Evolutionary conservation across 73 alveolate genomes (phyloP), one percentile per base, ranked within the genome.

Genomic region (Paramecium octaurelia): DNA sequence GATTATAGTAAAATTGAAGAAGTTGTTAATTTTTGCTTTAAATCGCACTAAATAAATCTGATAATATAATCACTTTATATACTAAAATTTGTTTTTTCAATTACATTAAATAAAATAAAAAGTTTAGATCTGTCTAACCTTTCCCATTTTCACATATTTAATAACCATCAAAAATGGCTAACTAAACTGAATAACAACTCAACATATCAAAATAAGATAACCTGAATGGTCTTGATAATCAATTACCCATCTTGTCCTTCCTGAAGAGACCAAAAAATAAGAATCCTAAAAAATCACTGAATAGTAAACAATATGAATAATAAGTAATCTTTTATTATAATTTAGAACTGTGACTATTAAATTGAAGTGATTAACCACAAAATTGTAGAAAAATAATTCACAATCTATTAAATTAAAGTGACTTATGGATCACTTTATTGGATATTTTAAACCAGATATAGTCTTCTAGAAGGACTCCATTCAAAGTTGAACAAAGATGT

Each of bases 111-210:
- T 64, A 14, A 64, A 64, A 64, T 64, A 31, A 64, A 64, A 64
- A 64, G 84, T 64, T 64, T 64, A 64, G 91, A 80, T 80, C 91
- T 80, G 91, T 80, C 91, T 80, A 80, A 80, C 91, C 73, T 80
- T 80, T 48, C 38, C 91, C 91, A 23, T 80, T 48, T 46, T 12
- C 73, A n/a, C 20, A 10, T 23, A 12, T n/a, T 43, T 54, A 54
- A 54, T 40, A 80, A 80, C 70, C 91, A 80, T 80, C 91, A 80
- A 40, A 34, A 80, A 80, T 80, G 73, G 64, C 70, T 40, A 44
- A 80, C 46, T 35, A 80, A 80, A 23, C 69, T 54, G 14, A 44
- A 21, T 12, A 44, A 46, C 43, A 40, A 42, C 44, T 11, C 57
- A 80, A 44, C 8, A 80, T 43, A 16, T 14, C 20, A 31, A 44